Conservation (phyloP, 1,284 basidiomycete genomes). For the Puccinia horiana region DNA sequence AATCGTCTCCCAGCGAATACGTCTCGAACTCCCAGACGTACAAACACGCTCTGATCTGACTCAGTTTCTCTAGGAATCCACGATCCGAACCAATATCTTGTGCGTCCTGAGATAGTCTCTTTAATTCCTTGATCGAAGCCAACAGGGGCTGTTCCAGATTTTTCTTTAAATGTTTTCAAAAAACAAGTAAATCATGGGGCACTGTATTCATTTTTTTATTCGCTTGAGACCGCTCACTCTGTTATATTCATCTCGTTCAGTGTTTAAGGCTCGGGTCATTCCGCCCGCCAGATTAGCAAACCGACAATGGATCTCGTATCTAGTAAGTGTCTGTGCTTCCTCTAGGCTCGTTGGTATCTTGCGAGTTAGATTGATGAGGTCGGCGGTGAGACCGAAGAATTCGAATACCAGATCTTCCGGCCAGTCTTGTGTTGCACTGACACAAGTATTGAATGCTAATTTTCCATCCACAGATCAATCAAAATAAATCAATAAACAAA, state of each 20-base stretch:
- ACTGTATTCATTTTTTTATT: not conserved
- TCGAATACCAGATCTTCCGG: constrained; percentile 28
- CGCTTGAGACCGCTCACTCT: constrained; percentile 7
- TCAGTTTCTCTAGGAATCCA: constrained; percentile 13
- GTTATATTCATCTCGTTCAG: constrained; percentile 3
- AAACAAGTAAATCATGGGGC: not conserved
- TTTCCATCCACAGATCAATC: not conserved
- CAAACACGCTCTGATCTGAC: constrained; percentile 39
- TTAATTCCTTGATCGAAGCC: constrained; percentile 17
- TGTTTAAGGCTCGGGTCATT: constrained; percentile 28
- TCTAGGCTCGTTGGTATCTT: constrained; percentile 42
- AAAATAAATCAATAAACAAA: too few relatives aligned
- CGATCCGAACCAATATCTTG: constrained; percentile 16
- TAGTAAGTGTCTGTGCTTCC: constrained; percentile 27
- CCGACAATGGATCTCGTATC: constrained; percentile 46
- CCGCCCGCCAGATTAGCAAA: constrained; percentile 42
- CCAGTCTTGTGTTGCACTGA: constrained; percentile 42
- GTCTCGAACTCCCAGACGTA: constrained; percentile 49
- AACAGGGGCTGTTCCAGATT: constrained; percentile 27
- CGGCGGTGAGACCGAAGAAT: constrained; percentile 46
- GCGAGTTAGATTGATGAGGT: constrained; percentile 40
- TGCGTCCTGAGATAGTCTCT: constrained; percentile 24
- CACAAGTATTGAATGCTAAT: constrained; percentile 46
- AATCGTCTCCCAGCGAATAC: constrained; percentile 20
- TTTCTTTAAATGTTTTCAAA: not conserved